phyloP scores from a whole-genome alignment of 2,329 filamentous ascomycete species.

The Shiraia sp. region DNA sequence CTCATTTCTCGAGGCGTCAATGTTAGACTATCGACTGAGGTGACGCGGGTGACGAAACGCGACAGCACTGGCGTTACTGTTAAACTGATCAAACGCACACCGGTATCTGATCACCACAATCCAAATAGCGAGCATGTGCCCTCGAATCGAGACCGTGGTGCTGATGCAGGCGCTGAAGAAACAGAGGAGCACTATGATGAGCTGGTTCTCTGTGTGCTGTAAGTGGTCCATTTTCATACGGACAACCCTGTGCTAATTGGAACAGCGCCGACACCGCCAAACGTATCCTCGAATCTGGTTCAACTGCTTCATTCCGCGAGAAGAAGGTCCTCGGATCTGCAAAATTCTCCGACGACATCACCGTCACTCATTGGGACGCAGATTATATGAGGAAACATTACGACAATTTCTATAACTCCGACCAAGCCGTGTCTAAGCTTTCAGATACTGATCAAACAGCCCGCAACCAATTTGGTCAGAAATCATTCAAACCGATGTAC shows the following conservation, averaged over 20 bases:
- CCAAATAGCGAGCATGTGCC: constrained; percentile 50
- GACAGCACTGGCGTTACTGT: constrained; percentile 58
- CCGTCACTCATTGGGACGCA: constrained; percentile 68
- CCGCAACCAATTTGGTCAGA: constrained; percentile 51
- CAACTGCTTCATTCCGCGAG: constrained; percentile 63
- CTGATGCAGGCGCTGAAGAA: constrained; percentile 47
- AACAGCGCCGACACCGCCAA: constrained; percentile 58
- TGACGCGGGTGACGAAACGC: constrained; percentile 57
- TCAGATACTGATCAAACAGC: constrained; percentile 48
- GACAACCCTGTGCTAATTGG: constrained; percentile 1
- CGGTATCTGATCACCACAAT: constrained; percentile 49
- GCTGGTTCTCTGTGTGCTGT: constrained; percentile 65
- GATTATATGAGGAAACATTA: constrained; percentile 71
- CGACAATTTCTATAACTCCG: constrained; percentile 61
- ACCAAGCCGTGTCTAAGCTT: constrained; percentile 50
- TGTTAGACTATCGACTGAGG: constrained; percentile 60
- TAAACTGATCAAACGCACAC: constrained; percentile 49
- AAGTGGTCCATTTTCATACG: constrained; percentile 11
- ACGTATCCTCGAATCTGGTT: constrained; percentile 57
- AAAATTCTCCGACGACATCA: constrained; percentile 71
- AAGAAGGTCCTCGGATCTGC: constrained; percentile 71
- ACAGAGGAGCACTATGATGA: constrained; percentile 63
- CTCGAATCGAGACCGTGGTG: constrained; percentile 40
- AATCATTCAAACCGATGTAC: constrained; percentile 67
- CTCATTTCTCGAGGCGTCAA: constrained; percentile 57